Base-by-base conservation (phyloP, 306 rosid genomes). In the Vigna radiata region DNA sequence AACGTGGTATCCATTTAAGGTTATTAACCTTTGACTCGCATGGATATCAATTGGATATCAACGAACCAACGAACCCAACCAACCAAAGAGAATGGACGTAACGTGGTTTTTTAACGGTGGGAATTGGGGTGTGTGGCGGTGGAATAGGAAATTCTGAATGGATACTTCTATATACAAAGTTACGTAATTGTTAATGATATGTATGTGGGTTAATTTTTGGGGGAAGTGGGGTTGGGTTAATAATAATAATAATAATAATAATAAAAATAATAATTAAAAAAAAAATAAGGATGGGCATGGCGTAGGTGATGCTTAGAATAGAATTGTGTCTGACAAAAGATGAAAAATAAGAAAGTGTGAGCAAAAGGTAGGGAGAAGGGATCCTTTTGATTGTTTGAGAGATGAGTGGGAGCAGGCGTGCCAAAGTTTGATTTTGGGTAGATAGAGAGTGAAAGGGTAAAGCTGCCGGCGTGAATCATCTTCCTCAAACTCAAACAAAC, bases 391-490 rank as follows among this genome's bases (percentile, higher is more conserved):
- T 75, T 83, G 48, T 82, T 75, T 58, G 39, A 73, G 80, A n/a
- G 29, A 19, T 85, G 83, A 89, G 97, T 92, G 93, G 97, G 92
- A 87, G 91, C 88, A 89, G 93, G 97, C 92, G 95, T 92, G 97
- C 88, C 86, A 78, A 78, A 68, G 70, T 88, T 92, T 86, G 90
- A 82, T 83, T 83, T 72, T 88, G 90, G 82, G 84, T 71, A 65
- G 77, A 69, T 81, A 79, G 84, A 67, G 79, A 33, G 6, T 31
- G 37, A 33, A 5, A 81, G 75, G 83, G 87, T 81, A 91, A 93
- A 93, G 97, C 95, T 90, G 93, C 96, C 93, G 95, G 97, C 98
- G 93, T 92, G 98, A 84, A 79, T 89, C 79, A 92, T 92, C 37
- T 4, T 33, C 37, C 7, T 33, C 37, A 5, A 33, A 33, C 37